A percentile compares a stretch with the other conserved stretches of the same genome.
Conservation (phyloP, 805 yeast genomes). For the Blastobotrys parvus region DNA sequence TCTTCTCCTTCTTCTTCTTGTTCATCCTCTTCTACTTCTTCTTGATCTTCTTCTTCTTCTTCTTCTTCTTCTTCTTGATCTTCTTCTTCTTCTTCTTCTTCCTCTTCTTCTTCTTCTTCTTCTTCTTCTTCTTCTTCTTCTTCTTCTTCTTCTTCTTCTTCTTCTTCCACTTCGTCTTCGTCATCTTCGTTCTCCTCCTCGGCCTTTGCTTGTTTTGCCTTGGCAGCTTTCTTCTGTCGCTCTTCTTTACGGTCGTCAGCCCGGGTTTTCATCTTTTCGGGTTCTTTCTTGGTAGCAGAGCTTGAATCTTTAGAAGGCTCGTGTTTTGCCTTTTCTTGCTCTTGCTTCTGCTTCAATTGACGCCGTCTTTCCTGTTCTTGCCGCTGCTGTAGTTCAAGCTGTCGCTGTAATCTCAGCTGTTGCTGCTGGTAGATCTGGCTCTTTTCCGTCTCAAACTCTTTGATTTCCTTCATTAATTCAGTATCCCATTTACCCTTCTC, state of each 20-base stretch:
- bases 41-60: conserved; percentile 9
- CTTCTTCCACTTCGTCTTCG: conserved; percentile 5
- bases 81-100: conserved; percentile 11
- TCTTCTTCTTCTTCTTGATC: conserved; percentile 15
- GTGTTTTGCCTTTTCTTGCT: conserved; percentile 1
- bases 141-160: conserved; percentile 5
- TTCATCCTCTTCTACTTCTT: conserved; percentile 4
- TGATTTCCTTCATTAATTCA: conserved; percentile 21
- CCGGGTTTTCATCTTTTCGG: conserved; percentile 2
- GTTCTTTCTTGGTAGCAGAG: background rate
- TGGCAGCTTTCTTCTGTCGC: conserved; percentile 3
- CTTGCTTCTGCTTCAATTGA: conserved; percentile 7
- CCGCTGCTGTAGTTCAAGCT: conserved; percentile 15
- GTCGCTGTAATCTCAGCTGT: conserved; percentile 16
- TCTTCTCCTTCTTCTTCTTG: conserved; percentile 5
- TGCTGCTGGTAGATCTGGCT: conserved; percentile 14
- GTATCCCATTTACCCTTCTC: conserved; percentile 36
- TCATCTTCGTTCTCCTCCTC: conserved; percentile 12
- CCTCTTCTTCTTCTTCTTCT: conserved; percentile 8
- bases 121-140: conserved; percentile 4
- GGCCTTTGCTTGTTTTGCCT: conserved; percentile 8
- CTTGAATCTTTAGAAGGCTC: background rate
- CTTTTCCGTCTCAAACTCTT: conserved; percentile 21
- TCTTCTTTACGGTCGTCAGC: conserved; percentile 1
- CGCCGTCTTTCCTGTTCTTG: conserved; percentile 14